phyloP scores from a whole-genome alignment of 2,329 filamentous ascomycete species.

The Neospermospora avenae region DNA sequence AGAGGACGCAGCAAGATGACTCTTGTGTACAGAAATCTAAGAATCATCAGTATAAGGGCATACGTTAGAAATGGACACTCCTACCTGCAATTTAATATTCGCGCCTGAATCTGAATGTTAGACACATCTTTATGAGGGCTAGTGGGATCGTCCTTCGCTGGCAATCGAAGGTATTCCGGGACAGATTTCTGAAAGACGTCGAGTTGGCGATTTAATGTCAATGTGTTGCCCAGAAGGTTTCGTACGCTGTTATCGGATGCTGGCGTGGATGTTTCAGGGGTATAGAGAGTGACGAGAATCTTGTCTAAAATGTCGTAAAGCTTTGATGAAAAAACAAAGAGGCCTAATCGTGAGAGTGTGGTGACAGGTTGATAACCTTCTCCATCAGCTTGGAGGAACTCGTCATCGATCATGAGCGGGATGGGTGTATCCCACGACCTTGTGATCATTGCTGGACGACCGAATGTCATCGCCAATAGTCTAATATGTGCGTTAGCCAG shows the following conservation, averaged over 20 bases:
- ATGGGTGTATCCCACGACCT: slow-evolving; percentile 11
- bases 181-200: slow-evolving; percentile 15
- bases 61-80: background rate
- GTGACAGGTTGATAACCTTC: slow-evolving; percentile 28
- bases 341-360: slow-evolving; percentile 25
- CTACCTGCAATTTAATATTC: slow-evolving; percentile 21
- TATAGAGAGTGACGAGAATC: slow-evolving; percentile 17
- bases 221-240: slow-evolving; percentile 7
- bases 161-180: slow-evolving; percentile 13
- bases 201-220: slow-evolving; percentile 19
- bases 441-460: slow-evolving; percentile 27
- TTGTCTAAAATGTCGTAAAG: slow-evolving; percentile 24
- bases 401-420: slow-evolving; percentile 34
- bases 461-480: slow-evolving; percentile 32
- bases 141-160: background rate
- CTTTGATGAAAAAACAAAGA: slow-evolving; percentile 23
- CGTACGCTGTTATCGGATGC: background rate
- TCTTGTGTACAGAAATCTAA: slow-evolving; percentile 14
- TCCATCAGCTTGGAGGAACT: slow-evolving; percentile 24
- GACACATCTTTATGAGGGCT: background rate
- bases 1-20: slow-evolving; percentile 12
- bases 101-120: slow-evolving; percentile 16
- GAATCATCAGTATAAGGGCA: background rate
- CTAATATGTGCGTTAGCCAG: slow-evolving; percentile 13
- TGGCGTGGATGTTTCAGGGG: background rate